These are phyloP conservation scores for Didymella sp. DNA, from an alignment of 2,329 filamentous ascomycete genomes.

Conservation along the genomic window DNA sequence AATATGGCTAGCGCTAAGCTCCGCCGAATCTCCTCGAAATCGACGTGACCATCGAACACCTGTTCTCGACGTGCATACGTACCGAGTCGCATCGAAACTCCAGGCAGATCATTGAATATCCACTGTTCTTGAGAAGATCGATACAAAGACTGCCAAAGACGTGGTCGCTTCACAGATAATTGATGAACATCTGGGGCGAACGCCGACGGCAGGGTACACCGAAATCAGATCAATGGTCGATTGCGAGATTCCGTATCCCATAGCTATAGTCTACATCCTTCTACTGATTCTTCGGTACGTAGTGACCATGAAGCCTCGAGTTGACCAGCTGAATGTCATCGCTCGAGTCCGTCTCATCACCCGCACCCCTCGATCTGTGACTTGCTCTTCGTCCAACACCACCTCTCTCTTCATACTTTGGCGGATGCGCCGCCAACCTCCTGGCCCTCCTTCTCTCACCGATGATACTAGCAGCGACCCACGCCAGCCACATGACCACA, in stretches of 20 bases:
- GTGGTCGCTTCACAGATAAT: no score
- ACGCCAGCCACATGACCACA: conserved; percentile 53
- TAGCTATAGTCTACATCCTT: not conserved
- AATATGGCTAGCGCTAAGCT: not conserved
- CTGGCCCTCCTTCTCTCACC: conserved; percentile 37
- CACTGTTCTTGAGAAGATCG: no score
- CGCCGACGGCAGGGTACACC: no score
- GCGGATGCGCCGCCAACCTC: conserved; percentile 8
- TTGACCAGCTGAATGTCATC: conserved; percentile 10
- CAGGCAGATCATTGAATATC: no score
- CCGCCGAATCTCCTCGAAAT: not conserved
- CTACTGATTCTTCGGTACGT: conserved; percentile 28
- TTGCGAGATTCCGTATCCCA: not conserved
- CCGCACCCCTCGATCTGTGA: not conserved
- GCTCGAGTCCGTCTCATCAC: conserved; percentile 4
- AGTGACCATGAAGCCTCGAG: conserved; percentile 22
- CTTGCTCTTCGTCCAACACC: not conserved
- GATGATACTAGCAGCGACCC: conserved; percentile 40
- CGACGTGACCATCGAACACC: not conserved
- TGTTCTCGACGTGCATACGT: not conserved
- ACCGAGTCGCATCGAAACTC: no score
- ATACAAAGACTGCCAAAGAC: no score
- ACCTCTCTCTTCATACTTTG: conserved; percentile 23
- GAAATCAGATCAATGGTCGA: no score
- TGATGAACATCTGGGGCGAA: no score